phyloP scores from a whole-genome alignment of 176 grass and related monocot genomes.

The Rhynchospora tenuis region DNA sequence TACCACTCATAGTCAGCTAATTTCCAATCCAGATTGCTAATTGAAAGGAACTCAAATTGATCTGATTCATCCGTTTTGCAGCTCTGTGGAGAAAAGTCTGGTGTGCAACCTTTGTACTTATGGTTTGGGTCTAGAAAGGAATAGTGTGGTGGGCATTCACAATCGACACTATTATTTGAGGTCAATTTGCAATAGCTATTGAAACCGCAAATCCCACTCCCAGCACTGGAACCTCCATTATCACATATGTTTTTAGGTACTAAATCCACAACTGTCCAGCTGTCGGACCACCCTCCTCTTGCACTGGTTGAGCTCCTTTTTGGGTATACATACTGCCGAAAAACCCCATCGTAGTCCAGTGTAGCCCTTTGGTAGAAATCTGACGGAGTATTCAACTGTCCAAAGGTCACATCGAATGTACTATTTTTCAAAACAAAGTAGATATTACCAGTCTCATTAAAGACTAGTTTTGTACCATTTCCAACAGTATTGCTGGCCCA shows the following conservation, averaged over 20 bases:
- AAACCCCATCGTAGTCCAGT: slow-evolving; percentile 43
- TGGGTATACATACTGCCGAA: slow-evolving; percentile 51
- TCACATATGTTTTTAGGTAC: slow-evolving; percentile 28
- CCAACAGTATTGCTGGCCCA: slow-evolving; percentile 11
- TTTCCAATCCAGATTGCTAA: slow-evolving; percentile 19
- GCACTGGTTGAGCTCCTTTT: not conserved
- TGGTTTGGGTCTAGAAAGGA: slow-evolving; percentile 35
- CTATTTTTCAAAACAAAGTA: not conserved
- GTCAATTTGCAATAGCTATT: slow-evolving; percentile 37
- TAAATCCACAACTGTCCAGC: slow-evolving; percentile 22
- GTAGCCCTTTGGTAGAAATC: slow-evolving; percentile 47
- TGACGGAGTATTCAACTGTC: not conserved
- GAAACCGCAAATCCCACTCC: slow-evolving; percentile 39
- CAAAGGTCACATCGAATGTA: slow-evolving; percentile 10
- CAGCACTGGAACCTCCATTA: not conserved
- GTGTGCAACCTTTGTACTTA: slow-evolving; percentile 45
- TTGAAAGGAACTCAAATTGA: slow-evolving; percentile 3
- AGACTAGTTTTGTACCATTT: slow-evolving; percentile 30
- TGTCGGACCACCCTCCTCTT: not conserved
- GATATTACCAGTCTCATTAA: slow-evolving; percentile 33
- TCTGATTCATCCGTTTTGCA: slow-evolving; percentile 33
- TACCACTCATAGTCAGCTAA: slow-evolving; percentile 32
- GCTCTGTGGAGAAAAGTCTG: slow-evolving; percentile 34
- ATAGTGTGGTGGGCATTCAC: slow-evolving; percentile 28
- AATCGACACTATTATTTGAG: not conserved